Evolutionary conservation across 2,329 filamentous ascomycete species (phyloP), one percentile per base, ranked within the genome.

Genomic region (Phaeosphaeria sp.): DNA sequence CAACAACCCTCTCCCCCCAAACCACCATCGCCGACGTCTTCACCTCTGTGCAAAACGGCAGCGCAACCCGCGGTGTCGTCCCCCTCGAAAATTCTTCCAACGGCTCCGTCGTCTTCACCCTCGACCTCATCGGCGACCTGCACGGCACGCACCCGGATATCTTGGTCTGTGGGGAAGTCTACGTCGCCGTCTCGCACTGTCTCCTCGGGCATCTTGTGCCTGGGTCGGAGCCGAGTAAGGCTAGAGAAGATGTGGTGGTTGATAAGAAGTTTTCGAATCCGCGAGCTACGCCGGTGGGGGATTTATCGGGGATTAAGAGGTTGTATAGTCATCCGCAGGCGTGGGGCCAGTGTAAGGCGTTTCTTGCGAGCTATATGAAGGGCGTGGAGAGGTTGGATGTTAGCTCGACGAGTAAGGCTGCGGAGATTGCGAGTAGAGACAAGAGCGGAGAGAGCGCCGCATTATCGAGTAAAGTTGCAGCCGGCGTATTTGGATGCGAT

Each of bases 41-140:
- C 76, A 83, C 88, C 50, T 84, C 88, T 17, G 90, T 97, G 6
- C 92, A 96, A 71, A 82, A 83, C 39, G 84, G 86, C 56, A 74
- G 80, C 45, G 87, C 86, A 0, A 78, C 84, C 51, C 89, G 89
- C 55, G 95, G 93, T 65, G 91, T 98, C 30, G 91, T 97, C 1
- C 95, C 95, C 6, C 93, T 97, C 78, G 94, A 98, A 75, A 99
- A 99, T 81, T 96, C 91, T 42, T 94, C 92, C 74, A 97, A 98
- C 77, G 95, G 95, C 71, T 89, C 90, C 53, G 95, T 99, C 49
- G 88, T 95, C 55, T 91, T 92, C 76, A 97, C 93, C 0, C 85
- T 98, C 22, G 93, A 97, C 78, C 87, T 94, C 64, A 87, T 99
- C 59, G 92, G 92, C 64, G 92, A 97, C 78, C 83, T 90, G 24